A percentile compares a stretch with the other conserved stretches of the same genome.
phyloP scores from a whole-genome alignment of 1,284 basidiomycete species.

The Cryptococcus deneoformans region DNA sequence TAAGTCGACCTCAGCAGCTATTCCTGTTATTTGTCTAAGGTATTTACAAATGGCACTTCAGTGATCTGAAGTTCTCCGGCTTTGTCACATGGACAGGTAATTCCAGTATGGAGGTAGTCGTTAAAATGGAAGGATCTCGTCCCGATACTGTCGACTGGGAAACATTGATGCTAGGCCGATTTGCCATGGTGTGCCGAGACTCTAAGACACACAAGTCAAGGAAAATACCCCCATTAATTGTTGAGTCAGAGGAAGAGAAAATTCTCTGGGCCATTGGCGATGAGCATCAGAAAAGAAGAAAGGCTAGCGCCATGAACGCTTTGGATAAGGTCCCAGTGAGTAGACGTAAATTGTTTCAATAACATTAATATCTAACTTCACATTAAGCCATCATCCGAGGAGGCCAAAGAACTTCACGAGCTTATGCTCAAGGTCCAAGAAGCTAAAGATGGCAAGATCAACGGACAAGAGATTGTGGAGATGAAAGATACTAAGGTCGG shows the following conservation, averaged over 20 bases:
- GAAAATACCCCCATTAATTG: slow-evolving; percentile 62
- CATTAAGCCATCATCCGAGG: slow-evolving; percentile 58
- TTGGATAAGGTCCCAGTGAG: slow-evolving; percentile 62
- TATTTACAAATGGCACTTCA: slow-evolving; percentile 39
- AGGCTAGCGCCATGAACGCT: slow-evolving; percentile 57
- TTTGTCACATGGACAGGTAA: slow-evolving; percentile 75
- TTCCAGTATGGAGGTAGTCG: slow-evolving; percentile 76
- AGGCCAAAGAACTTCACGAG: slow-evolving; percentile 65
- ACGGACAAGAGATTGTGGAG: slow-evolving; percentile 38
- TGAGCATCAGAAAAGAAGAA: slow-evolving; percentile 60
- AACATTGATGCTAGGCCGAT: slow-evolving; percentile 55
- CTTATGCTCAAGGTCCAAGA: slow-evolving; percentile 60
- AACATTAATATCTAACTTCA: background rate
- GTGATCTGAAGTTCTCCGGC: slow-evolving; percentile 67
- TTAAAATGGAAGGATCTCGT: slow-evolving; percentile 69
- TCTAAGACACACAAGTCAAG: slow-evolving; percentile 63
- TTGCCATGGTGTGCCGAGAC: slow-evolving; percentile 80
- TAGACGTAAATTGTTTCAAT: background rate
- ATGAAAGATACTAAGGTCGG: slow-evolving; percentile 46
- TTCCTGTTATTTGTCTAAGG: background rate
- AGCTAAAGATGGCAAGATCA: slow-evolving; percentile 18
- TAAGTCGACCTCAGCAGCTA: slow-evolving; percentile 6
- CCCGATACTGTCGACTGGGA: slow-evolving; percentile 54
- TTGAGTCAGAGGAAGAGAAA: slow-evolving; percentile 63
- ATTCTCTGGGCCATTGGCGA: slow-evolving; percentile 64